These are phyloP conservation scores for Ogataea henricii DNA, from an alignment of 805 yeast species.

Conservation along the genomic window DNA sequence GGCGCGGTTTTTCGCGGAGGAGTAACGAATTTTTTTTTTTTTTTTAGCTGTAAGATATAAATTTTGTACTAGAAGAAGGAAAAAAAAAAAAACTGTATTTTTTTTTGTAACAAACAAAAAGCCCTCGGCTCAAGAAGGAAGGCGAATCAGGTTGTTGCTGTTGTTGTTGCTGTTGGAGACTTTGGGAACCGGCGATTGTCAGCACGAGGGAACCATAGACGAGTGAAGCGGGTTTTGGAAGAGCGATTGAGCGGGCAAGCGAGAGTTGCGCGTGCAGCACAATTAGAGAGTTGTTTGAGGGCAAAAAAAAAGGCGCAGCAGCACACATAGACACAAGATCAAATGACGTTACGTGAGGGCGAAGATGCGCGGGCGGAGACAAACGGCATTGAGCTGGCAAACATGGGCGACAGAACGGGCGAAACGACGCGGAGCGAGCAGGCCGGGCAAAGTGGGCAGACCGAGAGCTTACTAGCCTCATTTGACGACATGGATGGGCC, in stretches of 20 bases:
- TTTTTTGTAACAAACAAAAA: background rate
- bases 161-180: no score
- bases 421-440: background rate
- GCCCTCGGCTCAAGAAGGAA: background rate
- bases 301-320: conserved; percentile 1
- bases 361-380: background rate
- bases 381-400: conserved; percentile 6
- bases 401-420: background rate
- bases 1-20: conserved; percentile 2
- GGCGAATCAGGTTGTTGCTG: no score
- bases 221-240: no score
- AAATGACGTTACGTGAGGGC: background rate
- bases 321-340: no score
- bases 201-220: no score
- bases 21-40: background rate
- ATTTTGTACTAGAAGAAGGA: background rate
- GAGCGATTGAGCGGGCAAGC: background rate
- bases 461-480: conserved; percentile 1
- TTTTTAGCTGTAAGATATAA: background rate
- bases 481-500: conserved; percentile 2
- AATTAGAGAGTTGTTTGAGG: background rate
- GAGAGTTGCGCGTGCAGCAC: no score
- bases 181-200: no score
- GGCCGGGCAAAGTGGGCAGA: background rate
- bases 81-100: background rate